Evolutionary conservation across 108 stramenopile genomes (phyloP).

Genomic region (Stephanodiscus triporus): DNA sequence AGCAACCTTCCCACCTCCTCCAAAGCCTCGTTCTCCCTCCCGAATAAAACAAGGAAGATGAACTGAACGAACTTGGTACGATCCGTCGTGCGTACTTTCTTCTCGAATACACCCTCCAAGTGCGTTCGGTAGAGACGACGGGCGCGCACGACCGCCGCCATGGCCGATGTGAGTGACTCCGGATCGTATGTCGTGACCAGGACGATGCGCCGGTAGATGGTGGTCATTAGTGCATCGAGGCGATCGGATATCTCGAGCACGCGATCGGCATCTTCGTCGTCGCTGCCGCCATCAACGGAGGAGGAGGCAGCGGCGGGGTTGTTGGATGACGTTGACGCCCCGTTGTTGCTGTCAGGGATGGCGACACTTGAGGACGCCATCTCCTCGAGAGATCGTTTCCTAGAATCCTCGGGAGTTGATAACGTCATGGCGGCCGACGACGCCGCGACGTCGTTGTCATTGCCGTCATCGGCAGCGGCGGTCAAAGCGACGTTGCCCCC

Average conservation of each 20-base stretch:
- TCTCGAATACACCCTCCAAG: slow-evolving; percentile 70
- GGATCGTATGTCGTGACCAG: slow-evolving; percentile 33
- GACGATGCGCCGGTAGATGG: slow-evolving; percentile 38
- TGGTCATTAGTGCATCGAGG: slow-evolving; percentile 45
- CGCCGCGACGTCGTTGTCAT: neutral
- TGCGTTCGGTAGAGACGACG: slow-evolving; percentile 43
- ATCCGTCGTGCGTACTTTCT: slow-evolving; percentile 86
- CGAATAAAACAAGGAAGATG: slow-evolving; percentile 85
- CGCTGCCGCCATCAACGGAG: neutral
- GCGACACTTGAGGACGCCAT: neutral
- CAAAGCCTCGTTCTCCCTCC: slow-evolving; percentile 61
- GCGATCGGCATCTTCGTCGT: slow-evolving; percentile 24
- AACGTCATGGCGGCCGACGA: neutral
- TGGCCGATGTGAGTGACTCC: slow-evolving; percentile 34
- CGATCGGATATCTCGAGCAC: slow-evolving; percentile 48
- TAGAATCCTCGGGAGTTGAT: neutral
- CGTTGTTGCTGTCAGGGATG: slow-evolving; percentile 1
- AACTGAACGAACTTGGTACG: slow-evolving; percentile 97
- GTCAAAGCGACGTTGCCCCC: slow-evolving; percentile 80
- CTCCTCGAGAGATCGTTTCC: slow-evolving; percentile 41
- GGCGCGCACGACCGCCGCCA: slow-evolving; percentile 43
- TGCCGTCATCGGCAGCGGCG: neutral
- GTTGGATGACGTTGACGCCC: neutral
- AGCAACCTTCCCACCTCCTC: slow-evolving; percentile 45
- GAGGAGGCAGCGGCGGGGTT: neutral